A percentile compares a stretch with the other conserved stretches of the same genome.
Evolutionary conservation across 1,139 yeast species (phyloP).

Genomic region (Protomyces arabidopsidicola): DNA sequence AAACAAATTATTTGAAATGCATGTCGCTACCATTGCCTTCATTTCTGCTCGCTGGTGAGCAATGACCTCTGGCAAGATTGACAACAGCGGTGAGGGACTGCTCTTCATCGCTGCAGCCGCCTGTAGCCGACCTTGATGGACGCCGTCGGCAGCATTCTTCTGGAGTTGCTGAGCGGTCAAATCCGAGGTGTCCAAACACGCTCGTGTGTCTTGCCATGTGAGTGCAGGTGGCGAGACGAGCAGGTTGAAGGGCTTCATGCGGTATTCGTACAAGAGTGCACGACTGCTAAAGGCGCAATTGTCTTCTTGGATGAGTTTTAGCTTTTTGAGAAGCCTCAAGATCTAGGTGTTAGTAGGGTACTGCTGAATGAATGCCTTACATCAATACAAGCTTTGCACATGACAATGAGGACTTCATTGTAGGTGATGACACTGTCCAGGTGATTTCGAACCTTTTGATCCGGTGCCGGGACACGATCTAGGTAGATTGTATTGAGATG

Average conservation of each 20-base stretch:
- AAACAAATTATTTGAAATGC: background rate
- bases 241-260: constrained; percentile 8
- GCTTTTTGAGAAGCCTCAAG: background rate
- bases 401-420: background rate
- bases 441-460: background rate
- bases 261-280: background rate
- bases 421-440: background rate
- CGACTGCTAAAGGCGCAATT: background rate
- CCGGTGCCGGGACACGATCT: constrained; percentile 4
- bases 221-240: constrained; percentile 2
- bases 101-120: background rate
- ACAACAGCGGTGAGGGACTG: background rate
- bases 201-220: background rate
- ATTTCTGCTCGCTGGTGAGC: background rate
- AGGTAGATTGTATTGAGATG: constrained; percentile 2
- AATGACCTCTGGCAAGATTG: background rate
- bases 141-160: background rate
- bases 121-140: background rate
- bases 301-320: background rate
- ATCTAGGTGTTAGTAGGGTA: background rate
- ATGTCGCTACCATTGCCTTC: background rate
- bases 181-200: background rate
- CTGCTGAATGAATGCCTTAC: background rate
- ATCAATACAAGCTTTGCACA: constrained; percentile 1
- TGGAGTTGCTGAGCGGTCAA: background rate